Percentiles rank a stretch among this genome's conserved stretches.
Evolutionary conservation across 257 asterid genomes (phyloP).

Genomic region (Coffea canephora): DNA sequence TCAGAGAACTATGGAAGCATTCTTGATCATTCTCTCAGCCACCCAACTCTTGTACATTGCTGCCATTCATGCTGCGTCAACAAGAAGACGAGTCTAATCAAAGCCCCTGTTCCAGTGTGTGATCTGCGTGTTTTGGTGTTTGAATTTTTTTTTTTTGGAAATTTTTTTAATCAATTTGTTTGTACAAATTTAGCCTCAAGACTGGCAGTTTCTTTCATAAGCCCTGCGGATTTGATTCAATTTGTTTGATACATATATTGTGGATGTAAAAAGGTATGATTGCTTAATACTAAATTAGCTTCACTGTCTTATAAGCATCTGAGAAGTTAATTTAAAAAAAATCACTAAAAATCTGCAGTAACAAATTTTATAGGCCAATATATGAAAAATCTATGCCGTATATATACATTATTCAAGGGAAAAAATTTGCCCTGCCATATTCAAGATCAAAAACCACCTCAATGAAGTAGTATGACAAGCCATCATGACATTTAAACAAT

Average conservation of each 20-base stretch:
- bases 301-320: background rate
- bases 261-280: background rate
- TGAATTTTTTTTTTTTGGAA: background rate
- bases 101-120: background rate
- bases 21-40: conserved; percentile 67
- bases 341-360: no score
- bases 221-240: background rate
- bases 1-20: conserved; percentile 97
- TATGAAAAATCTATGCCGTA: no score
- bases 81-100: conserved; percentile 38
- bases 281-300: no score
- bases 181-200: conserved; percentile 14
- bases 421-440: no score
- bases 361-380: no score
- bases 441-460: no score
- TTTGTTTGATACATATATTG: background rate
- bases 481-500: no score
- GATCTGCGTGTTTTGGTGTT: conserved; percentile 7
- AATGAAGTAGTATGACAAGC: no score
- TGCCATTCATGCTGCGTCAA: conserved; percentile 62
- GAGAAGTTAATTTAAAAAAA: background rate
- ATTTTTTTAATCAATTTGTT: conserved; percentile 10
- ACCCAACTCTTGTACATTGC: conserved; percentile 75
- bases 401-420: no score
- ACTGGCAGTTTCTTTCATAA: background rate